Percentiles rank a stretch among this genome's conserved stretches.
These are phyloP conservation scores for Claviceps purpurea DNA, from an alignment of 2,329 filamentous ascomycete genomes.

Conservation along the genomic window DNA sequence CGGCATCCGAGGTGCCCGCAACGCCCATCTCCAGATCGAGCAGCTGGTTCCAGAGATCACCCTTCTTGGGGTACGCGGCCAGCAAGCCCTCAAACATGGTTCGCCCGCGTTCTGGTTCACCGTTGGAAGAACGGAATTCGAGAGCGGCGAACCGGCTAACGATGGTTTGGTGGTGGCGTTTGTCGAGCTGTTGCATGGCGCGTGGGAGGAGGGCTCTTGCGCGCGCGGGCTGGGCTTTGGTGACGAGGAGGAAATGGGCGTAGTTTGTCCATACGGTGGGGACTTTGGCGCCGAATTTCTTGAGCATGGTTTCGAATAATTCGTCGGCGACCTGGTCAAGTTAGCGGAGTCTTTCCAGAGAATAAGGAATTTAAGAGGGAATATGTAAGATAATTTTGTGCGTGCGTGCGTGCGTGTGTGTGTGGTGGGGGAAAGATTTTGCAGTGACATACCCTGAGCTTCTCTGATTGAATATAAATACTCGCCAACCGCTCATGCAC, in stretches of 20 bases:
- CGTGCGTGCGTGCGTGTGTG: not conserved
- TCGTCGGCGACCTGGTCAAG: slow-evolving; percentile 64
- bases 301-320: slow-evolving; percentile 74
- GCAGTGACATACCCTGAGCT: slow-evolving; percentile 52
- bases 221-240: slow-evolving; percentile 53
- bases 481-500: slow-evolving; percentile 81
- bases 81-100: slow-evolving; percentile 89
- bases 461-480: slow-evolving; percentile 88
- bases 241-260: slow-evolving; percentile 79
- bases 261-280: slow-evolving; percentile 88
- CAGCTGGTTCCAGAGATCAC: slow-evolving; percentile 87
- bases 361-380: too few species aligned
- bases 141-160: slow-evolving; percentile 82
- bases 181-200: slow-evolving; percentile 69
- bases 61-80: slow-evolving; percentile 72
- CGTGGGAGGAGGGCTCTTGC: slow-evolving; percentile 68
- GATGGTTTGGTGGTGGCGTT: slow-evolving; percentile 49
- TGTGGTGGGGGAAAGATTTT: slow-evolving; percentile 12
- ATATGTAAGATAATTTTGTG: not conserved
- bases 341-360: not conserved
- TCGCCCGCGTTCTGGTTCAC: slow-evolving; percentile 78
- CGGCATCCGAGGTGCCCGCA: slow-evolving; percentile 35
- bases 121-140: slow-evolving; percentile 74
- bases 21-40: slow-evolving; percentile 68
- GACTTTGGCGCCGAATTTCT: slow-evolving; percentile 74